Evolutionary conservation across 371 early-diverging fungal species (phyloP).

Genomic region (Vairimorpha necatrix): DNA sequence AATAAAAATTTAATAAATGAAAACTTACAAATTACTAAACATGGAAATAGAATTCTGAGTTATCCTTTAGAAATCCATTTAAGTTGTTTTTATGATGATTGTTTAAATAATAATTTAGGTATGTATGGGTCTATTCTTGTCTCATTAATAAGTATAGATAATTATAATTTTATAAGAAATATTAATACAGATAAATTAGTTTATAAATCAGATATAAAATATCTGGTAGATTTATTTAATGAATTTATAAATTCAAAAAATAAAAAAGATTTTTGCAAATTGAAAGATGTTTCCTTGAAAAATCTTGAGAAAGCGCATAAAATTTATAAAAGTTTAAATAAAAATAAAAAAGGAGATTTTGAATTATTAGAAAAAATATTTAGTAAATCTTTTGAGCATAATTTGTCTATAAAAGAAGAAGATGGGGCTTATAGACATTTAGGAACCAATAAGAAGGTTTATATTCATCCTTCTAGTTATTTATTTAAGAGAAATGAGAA

Average conservation of each 20-base stretch:
- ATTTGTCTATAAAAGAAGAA: slow-evolving; percentile 41
- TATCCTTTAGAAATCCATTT: slow-evolving; percentile 55
- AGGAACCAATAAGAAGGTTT: slow-evolving; percentile 22
- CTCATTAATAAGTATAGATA: slow-evolving; percentile 51
- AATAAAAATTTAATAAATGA: neutral
- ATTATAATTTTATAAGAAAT: slow-evolving; percentile 54
- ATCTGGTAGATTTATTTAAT: slow-evolving; percentile 33
- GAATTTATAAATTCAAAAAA: slow-evolving; percentile 39
- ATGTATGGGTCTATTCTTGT: slow-evolving; percentile 37
- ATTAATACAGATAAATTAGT: neutral
- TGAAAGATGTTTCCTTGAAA: slow-evolving; percentile 28
- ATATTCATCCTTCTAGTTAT: slow-evolving; percentile 52
- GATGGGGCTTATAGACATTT: slow-evolving; percentile 52
- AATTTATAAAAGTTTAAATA: slow-evolving; percentile 33
- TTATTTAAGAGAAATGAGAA: slow-evolving; percentile 54
- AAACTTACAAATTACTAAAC: slow-evolving; percentile 43
- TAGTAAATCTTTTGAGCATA: slow-evolving; percentile 51
- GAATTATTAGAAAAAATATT: slow-evolving; percentile 40
- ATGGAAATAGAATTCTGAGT: slow-evolving; percentile 44
- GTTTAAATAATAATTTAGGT: slow-evolving; percentile 8
- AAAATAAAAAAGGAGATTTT: slow-evolving; percentile 35
- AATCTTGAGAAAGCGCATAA: slow-evolving; percentile 34
- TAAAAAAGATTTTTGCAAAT: slow-evolving; percentile 45
- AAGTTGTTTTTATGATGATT: slow-evolving; percentile 43
- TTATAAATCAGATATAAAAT: slow-evolving; percentile 35